These are phyloP conservation scores for Venturia aucupariae DNA, from an alignment of 2,329 filamentous ascomycete genomes.

Conservation along the genomic window DNA sequence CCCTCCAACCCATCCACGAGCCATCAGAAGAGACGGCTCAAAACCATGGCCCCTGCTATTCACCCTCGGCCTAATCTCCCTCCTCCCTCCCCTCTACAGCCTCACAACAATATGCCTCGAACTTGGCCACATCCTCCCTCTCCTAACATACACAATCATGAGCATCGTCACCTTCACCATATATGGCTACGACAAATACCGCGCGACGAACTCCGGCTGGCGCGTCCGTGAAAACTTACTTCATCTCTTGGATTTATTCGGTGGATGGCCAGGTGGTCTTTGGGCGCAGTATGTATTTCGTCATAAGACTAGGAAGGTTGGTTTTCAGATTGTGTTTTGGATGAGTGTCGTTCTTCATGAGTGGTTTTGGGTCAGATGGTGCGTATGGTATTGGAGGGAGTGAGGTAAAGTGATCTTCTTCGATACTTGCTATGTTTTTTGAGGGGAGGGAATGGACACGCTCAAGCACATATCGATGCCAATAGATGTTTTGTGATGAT, in stretches of 20 bases:
- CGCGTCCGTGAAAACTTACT: slow-evolving; percentile 6
- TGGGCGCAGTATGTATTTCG: slow-evolving; percentile 3
- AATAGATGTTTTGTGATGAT: too few relatives aligned
- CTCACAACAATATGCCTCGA: background rate
- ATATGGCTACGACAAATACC: slow-evolving; percentile 11
- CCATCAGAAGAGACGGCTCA: background rate
- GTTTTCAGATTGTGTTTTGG: slow-evolving; percentile 11
- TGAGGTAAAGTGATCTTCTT: background rate
- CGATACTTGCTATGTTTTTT: too few relatives aligned
- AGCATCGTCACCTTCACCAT: slow-evolving; percentile 8
- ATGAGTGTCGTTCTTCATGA: slow-evolving; percentile 1
- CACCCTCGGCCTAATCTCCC: background rate
- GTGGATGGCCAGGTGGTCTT: slow-evolving; percentile 11
- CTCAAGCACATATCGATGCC: too few relatives aligned
- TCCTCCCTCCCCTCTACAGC: background rate
- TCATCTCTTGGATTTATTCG: slow-evolving; percentile 4
- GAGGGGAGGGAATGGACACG: too few relatives aligned
- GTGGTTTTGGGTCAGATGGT: background rate
- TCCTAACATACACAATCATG: background rate
- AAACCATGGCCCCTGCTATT: background rate
- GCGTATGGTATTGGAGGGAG: background rate
- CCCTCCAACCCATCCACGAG: background rate
- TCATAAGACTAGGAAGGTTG: slow-evolving; percentile 10
- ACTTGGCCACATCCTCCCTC: background rate
- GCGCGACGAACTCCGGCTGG: slow-evolving; percentile 3